Evolutionary conservation across 139 green algal genomes (phyloP).

Genomic region (Tetraselmis striata): DNA sequence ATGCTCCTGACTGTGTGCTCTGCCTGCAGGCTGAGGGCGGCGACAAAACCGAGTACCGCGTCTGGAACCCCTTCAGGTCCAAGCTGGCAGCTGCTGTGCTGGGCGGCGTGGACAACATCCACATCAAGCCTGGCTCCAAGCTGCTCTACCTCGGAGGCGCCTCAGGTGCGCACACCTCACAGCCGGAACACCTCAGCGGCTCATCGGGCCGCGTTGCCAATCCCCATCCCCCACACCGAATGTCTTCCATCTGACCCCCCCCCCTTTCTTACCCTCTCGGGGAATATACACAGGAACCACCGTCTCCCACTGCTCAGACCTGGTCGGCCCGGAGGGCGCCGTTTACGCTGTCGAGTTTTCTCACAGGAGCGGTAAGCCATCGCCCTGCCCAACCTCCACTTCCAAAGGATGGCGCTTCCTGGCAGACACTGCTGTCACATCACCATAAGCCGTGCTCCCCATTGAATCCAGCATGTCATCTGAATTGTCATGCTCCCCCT

Average conservation of each 20-base stretch:
- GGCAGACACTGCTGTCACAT: not conserved
- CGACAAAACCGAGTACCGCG: conserved; percentile 95
- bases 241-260: not conserved
- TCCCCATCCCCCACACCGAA: not conserved
- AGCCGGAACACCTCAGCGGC: not conserved
- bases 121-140: conserved; percentile 90
- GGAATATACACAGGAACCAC: conserved; percentile 82
- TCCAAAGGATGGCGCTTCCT: not conserved
- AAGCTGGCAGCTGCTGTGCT: conserved; percentile 97
- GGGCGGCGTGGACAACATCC: conserved; percentile 97
- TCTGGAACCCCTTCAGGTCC: conserved; percentile 99
- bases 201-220: not conserved
- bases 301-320: conserved; percentile 86
- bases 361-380: conserved; percentile 62
- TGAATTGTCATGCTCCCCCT: too few relatives aligned
- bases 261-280: too few relatives aligned
- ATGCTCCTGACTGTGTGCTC: too few relatives aligned
- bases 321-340: conserved; percentile 74
- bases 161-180: not conserved
- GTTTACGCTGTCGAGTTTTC: conserved; percentile 99
- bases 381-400: not conserved
- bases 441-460: not conserved
- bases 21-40: conserved; percentile 48
- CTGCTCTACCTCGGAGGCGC: conserved; percentile 2
- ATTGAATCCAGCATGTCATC: too few relatives aligned